Evolutionary conservation across 2,329 filamentous ascomycete species (phyloP).

Genomic region (Sclerotiophoma versabilis): DNA sequence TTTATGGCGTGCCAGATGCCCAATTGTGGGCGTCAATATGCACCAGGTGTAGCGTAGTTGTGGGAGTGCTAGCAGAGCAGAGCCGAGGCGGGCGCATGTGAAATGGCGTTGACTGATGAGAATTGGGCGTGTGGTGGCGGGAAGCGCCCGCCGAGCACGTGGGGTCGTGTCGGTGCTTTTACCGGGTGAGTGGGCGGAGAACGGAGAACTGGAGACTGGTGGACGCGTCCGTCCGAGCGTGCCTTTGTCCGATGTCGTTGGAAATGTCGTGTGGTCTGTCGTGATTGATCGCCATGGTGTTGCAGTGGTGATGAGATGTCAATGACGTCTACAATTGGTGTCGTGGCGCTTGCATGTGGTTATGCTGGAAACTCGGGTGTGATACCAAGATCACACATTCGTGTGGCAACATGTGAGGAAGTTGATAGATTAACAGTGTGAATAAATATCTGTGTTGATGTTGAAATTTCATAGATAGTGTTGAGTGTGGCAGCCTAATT

Average conservation of each 20-base stretch:
- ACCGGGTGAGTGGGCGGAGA: background rate
- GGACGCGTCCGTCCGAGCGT: background rate
- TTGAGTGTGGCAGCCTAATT: slow-evolving; percentile 18
- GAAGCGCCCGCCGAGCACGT: background rate
- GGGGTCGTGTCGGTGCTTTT: background rate
- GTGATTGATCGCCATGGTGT: background rate
- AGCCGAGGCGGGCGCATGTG: slow-evolving; percentile 12
- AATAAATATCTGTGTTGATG: slow-evolving; percentile 8
- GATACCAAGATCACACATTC: background rate
- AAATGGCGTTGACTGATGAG: slow-evolving; percentile 3
- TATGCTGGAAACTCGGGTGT: background rate
- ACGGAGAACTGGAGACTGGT: slow-evolving; percentile 4
- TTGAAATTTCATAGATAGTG: slow-evolving; percentile 16
- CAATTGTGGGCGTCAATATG: slow-evolving; percentile 1
- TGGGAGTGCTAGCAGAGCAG: slow-evolving; percentile 1
- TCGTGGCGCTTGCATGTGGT: background rate
- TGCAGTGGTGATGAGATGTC: background rate
- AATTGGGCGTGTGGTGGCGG: background rate
- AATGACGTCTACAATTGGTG: background rate
- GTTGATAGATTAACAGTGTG: background rate
- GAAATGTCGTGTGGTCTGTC: background rate
- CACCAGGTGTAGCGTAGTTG: background rate
- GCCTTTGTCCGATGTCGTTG: background rate
- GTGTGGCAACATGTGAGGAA: background rate
- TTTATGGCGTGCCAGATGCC: slow-evolving; percentile 9